These are phyloP conservation scores for Zymoseptoria tritici DNA, from an alignment of 2,329 filamentous ascomycete species.

Conservation along the genomic window DNA sequence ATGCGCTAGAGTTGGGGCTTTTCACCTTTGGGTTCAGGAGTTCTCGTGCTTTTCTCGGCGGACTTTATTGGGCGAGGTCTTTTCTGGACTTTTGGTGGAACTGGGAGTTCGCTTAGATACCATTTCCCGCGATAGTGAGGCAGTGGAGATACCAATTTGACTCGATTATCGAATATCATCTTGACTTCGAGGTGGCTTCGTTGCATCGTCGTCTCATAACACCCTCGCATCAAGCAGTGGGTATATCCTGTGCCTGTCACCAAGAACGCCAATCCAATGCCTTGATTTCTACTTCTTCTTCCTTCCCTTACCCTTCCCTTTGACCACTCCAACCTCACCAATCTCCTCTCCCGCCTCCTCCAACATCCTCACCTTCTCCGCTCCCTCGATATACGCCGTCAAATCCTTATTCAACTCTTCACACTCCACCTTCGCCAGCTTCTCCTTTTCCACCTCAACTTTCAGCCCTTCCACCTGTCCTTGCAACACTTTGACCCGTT, in stretches of 20 bases:
- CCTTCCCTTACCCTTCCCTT: constrained; percentile 44
- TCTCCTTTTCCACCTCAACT: constrained; percentile 34
- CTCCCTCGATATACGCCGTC: constrained; percentile 76
- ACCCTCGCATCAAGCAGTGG: not conserved
- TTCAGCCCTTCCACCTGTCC: constrained; percentile 52
- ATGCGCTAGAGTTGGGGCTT: not conserved
- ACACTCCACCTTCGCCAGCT: constrained; percentile 59
- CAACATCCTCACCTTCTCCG: constrained; percentile 69
- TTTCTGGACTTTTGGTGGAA: no score
- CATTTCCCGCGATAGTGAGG: not conserved
- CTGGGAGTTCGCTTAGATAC: not conserved
- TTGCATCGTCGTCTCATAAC: no score
- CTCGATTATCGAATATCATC: not conserved
- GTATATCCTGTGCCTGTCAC: not conserved
- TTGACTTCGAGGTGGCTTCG: no score
- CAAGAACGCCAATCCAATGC: not conserved
- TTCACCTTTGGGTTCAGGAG: not conserved
- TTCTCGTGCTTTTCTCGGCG: not conserved
- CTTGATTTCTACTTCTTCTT: constrained; percentile 25
- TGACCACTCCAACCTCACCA: constrained; percentile 45
- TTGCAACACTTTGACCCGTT: constrained; percentile 65
- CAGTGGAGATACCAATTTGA: not conserved
- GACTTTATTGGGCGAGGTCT: no score
- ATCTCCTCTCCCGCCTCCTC: constrained; percentile 58
- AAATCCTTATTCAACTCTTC: constrained; percentile 82